Evolutionary conservation across 495 filamentous ascomycete species (phyloP), one percentile per base, ranked within the genome.

Genomic region (Pseudomonodictys pantanalensis): DNA sequence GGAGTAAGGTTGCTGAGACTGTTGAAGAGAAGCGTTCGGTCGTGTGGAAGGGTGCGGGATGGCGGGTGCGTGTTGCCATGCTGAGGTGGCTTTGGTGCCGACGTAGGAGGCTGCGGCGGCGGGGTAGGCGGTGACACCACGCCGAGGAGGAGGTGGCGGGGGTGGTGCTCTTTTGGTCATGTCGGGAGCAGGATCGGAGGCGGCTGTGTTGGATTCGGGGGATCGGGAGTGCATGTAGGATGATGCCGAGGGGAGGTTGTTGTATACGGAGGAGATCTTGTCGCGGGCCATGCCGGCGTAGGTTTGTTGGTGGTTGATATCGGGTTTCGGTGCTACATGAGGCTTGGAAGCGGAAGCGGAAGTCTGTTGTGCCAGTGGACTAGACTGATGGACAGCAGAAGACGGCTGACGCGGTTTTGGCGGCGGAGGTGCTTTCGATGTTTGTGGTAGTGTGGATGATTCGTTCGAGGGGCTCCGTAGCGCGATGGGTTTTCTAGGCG

Each of bases 251-350:
- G 80, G 78, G 15, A 81, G 68, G 43, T 70, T 56, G 68, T 79
- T 81, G 66, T 81, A 82, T 3, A 72, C 79, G 45, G 72, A 71
- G 26, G 69, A 56, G 47, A 78, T 64, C 54, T 76, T 75, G 29
- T 72, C 70, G 20, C 71, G 63, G 39, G 71, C 69, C 50, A 61
- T 66, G 18, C 72, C 43, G 11, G 55, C 48, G 59, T 68, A 65
- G 20, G 46, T 32, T 56, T 60, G 54, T 15, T 49, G 60, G 20
- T 18, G 17, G 43, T 25, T 42, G 10, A 23, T 20, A 10, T 24
- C 12, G 26, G 46, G 29, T 28, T 59, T 53, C 6, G 47, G 45
- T 15, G 25, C 38, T 49, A 26, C 23, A 41, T 32, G 9, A 23
- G 60, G 25, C 30, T 26, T 32, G 30, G 50, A 56, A 43, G 58